phyloP scores from a whole-genome alignment of 176 grass and related monocot species.

The Carex cristatella region DNA sequence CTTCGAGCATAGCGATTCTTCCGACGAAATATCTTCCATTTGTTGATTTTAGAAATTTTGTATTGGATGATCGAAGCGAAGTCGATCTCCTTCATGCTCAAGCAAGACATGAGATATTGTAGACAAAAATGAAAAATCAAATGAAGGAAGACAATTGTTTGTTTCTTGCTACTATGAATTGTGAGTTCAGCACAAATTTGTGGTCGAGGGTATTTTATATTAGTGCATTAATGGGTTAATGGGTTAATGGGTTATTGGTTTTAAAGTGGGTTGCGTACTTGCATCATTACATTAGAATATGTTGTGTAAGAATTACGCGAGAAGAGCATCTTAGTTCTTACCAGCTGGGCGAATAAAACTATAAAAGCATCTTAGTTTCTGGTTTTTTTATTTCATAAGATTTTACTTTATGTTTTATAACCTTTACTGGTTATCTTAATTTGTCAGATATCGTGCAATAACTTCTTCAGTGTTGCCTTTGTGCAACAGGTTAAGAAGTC shows the following conservation, averaged over 20 bases:
- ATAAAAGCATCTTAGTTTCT: slow-evolving; percentile 5
- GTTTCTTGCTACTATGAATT: background rate
- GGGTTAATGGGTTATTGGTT: background rate
- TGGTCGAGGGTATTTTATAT: background rate
- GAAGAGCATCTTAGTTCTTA: background rate
- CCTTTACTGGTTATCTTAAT: background rate
- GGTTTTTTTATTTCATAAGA: background rate
- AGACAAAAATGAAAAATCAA: background rate
- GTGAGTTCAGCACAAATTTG: background rate
- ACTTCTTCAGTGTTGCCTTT: background rate
- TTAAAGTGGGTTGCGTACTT: background rate
- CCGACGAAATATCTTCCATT: background rate
- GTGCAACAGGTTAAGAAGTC: background rate
- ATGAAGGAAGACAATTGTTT: background rate
- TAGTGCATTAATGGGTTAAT: slow-evolving; percentile 3
- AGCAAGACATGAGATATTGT: background rate
- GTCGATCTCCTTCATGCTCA: background rate
- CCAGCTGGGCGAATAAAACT: background rate
- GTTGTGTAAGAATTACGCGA: slow-evolving; percentile 1
- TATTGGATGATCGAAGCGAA: background rate
- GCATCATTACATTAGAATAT: background rate
- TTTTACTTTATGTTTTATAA: background rate
- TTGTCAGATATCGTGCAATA: background rate
- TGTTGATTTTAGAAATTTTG: slow-evolving; percentile 23
- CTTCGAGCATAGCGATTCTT: background rate